Evolutionary conservation across 176 grass and related monocot species (phyloP), one percentile per base, ranked within the genome.

Genomic region (Phoenix dactylifera): DNA sequence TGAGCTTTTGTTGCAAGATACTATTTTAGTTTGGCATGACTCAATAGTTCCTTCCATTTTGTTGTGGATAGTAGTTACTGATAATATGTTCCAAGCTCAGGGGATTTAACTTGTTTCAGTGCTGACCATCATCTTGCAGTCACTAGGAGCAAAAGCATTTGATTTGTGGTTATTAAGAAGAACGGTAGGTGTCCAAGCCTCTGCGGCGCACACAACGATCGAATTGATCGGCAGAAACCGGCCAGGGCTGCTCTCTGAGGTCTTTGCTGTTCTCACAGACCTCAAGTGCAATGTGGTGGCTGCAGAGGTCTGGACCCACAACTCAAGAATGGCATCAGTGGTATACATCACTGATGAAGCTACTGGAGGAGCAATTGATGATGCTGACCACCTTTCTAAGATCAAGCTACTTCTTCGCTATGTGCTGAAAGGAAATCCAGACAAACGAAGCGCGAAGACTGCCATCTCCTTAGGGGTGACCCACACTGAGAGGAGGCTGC

Each of bases 251-350:
- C 59, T 72, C 9, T 72, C 70, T 7, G 70, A 72, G 59, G 54
- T 72, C 16, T 72, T 72, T 54, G 70, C 70, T 18, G 70, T 72
- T 18, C 70, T 72, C 15, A 26, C 59, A 3, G 70, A 72, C 49
- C 50, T 72, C 26, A 72, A 72, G 50, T 72, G 70, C 59, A 72
- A 72, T 60, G 49, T 72, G 7, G 59, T 72, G 3, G 59, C 70
- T 4, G 58, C 59, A 15, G 59, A 72, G 26, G 70, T 72, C 5
- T 72, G 70, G 70, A 72, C 70, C 1, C 70, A 72, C 51, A 63
- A 72, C 51, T 22, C 50, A 32, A n/a, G 70, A 16, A 72, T 72
- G 70, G 70, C 70, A 10, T 62, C 70, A 3, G 49, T 72, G 18
- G 59, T 72, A 10, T 63, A 72, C 50, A 63, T 72, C 58, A 72